phyloP scores from a whole-genome alignment of 2,329 filamentous ascomycete species.

The Diplodia mutila region DNA sequence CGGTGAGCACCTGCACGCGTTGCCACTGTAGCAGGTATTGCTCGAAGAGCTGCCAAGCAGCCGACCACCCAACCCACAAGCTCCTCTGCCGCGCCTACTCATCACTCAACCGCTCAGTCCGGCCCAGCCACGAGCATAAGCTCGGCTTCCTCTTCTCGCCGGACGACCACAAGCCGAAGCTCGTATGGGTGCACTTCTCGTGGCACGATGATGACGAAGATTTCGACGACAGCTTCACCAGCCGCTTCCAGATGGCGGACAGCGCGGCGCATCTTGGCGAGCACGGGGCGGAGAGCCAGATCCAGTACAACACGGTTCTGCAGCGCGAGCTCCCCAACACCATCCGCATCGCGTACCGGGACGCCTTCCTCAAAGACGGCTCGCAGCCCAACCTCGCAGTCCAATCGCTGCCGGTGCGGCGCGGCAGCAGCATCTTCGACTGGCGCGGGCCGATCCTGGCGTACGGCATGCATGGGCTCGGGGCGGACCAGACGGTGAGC shows the following conservation, averaged over 20 bases:
- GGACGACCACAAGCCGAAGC: conserved; percentile 19
- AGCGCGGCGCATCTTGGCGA: neutral
- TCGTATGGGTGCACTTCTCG: conserved; percentile 24
- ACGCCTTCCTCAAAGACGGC: conserved; percentile 27
- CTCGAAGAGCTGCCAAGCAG: conserved; percentile 25
- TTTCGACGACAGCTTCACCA: neutral
- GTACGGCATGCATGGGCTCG: neutral
- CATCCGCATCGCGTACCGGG: conserved; percentile 22
- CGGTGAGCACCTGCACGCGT: neutral
- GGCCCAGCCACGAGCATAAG: conserved; percentile 18
- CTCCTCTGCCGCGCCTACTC: conserved; percentile 24
- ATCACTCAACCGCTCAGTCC: neutral
- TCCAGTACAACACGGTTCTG: neutral
- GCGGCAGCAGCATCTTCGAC: neutral
- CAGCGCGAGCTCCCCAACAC: conserved; percentile 22
- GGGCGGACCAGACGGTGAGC: neutral
- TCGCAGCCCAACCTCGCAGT: conserved; percentile 9
- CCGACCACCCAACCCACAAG: conserved; percentile 26
- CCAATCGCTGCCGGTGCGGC: neutral
- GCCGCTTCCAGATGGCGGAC: neutral
- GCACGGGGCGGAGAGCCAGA: neutral
- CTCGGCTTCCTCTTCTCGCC: conserved; percentile 19
- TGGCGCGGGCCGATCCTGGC: neutral
- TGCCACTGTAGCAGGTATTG: conserved; percentile 26
- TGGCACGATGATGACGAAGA: neutral